phyloP scores from a whole-genome alignment of 2,329 filamentous ascomycete genomes.

The Aspergillus sp. region DNA sequence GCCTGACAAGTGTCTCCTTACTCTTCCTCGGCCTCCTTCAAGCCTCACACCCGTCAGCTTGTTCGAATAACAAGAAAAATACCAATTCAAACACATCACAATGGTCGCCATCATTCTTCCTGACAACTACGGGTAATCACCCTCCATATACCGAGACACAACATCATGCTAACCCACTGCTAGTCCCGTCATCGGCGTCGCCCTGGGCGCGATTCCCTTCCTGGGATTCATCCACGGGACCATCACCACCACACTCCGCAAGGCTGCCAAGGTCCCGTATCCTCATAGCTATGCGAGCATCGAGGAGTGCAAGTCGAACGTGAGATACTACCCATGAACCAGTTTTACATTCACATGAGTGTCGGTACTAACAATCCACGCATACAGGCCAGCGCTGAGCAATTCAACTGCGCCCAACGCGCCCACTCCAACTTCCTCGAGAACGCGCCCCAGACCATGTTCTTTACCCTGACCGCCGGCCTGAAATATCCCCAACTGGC shows the following conservation, averaged over 20 bases:
- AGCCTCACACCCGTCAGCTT: no score
- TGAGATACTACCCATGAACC: conserved; percentile 21
- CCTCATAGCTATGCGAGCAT: conserved; percentile 50
- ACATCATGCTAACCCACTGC: neutral
- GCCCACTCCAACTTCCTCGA: conserved; percentile 53
- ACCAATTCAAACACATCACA: conserved; percentile 2
- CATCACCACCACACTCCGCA: conserved; percentile 40
- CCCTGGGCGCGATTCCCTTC: conserved; percentile 45
- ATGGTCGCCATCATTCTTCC: conserved; percentile 37
- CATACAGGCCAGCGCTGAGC: conserved; percentile 32
- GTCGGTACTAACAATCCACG: neutral
- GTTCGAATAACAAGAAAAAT: no score
- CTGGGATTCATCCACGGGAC: conserved; percentile 44
- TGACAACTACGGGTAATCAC: conserved; percentile 40
- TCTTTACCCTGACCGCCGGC: conserved; percentile 45
- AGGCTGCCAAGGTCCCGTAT: conserved; percentile 45
- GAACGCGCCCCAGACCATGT: conserved; percentile 44
- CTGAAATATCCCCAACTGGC: conserved; percentile 43
- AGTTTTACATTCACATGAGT: neutral
- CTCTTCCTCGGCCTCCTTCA: no score
- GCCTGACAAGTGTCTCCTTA: no score
- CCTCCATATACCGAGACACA: neutral
- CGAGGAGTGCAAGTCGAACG: conserved; percentile 43
- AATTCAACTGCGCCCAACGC: conserved; percentile 47
- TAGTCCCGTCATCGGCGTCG: conserved; percentile 48